phyloP scores from a whole-genome alignment of 257 asterid species.

The Thymus mandschuricus region DNA sequence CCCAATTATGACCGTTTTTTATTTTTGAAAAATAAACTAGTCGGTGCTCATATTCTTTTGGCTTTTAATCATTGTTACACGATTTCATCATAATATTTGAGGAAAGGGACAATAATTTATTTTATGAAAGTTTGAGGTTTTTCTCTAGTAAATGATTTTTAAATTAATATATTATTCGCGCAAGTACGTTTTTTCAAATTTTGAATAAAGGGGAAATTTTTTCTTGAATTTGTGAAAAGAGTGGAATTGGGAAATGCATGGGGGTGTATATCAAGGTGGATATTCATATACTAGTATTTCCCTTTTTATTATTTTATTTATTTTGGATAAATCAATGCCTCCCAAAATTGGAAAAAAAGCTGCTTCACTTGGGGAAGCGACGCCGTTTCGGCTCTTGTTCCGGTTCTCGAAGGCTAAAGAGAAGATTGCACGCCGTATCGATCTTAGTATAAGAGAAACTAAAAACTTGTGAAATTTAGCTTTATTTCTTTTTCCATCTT shows the following conservation, averaged over 20 bases:
- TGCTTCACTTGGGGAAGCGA: constrained; percentile 7
- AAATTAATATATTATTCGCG: neutral
- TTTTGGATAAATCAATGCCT: neutral
- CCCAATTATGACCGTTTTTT: neutral
- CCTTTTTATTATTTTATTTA: too few species aligned
- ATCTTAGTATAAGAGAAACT: neutral
- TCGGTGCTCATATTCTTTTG: neutral
- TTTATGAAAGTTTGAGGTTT: neutral
- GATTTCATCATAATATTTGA: neutral
- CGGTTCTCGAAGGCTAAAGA: constrained; percentile 13
- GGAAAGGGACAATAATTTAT: too few species aligned
- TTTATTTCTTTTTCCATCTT: neutral
- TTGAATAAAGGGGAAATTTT: neutral
- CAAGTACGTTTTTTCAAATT: constrained; percentile 18
- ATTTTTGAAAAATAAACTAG: neutral
- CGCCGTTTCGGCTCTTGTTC: constrained; percentile 1
- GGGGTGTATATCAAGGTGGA: constrained; percentile 12
- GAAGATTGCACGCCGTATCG: constrained; percentile 26
- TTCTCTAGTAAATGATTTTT: too few species aligned
- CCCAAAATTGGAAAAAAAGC: neutral
- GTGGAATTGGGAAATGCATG: constrained; percentile 6
- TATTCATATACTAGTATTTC: too few species aligned
- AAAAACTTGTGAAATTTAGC: neutral
- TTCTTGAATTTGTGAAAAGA: neutral
- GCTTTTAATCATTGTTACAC: neutral